Evolutionary conservation across 2,329 filamentous ascomycete genomes (phyloP), one percentile per base, ranked within the genome.

Genomic region (Diaporthe helianthi): DNA sequence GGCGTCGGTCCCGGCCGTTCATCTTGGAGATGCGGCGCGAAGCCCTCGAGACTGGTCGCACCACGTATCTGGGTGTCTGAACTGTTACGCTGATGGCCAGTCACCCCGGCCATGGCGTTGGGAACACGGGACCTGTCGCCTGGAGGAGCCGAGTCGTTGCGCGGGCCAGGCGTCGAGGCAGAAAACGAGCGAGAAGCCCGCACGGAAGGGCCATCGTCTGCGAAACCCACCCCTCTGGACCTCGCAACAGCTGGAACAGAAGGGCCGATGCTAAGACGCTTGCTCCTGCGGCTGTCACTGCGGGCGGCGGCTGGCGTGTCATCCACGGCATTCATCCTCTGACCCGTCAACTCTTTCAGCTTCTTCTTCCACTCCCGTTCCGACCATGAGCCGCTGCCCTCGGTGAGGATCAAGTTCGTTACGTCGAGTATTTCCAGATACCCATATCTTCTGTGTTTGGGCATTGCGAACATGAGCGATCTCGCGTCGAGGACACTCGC

Each of bases 391-490:
- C 87, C 82, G 78, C 92, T 97, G 24, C 92, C 93, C 3, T 93
- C 87, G 3, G 91, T 90, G 72, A 92, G 86, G 71, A 99, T 94
- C 51, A 98, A 82, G 65, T 87, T 86, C 4, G 91, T 90, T 19
- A 98, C 93, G 77, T 99, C 96, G 68, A 94, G 81, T 44, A 94
- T 89, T 76, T 98, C 96, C 31, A 99, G 82, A 76, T 98, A 98
- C 0, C 95, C 94, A 76, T 97, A 97, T 73, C 92, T 88, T 65
- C 90, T 89, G 74, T 96, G 90, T 74, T 92, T 93, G 0, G 96
- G 95, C 90, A 99, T 97, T 7, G 94, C 96, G 79, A 98, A 99
- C 96, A 99, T 99, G 73, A 99, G 85, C 68, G 96, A 97, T 54
- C 93, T 89, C 4, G 92, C 85, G 79, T 98, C 94, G 53, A 94